Base-by-base conservation (phyloP, 306 rosid species). In the Trichosanthes cucumerina region DNA sequence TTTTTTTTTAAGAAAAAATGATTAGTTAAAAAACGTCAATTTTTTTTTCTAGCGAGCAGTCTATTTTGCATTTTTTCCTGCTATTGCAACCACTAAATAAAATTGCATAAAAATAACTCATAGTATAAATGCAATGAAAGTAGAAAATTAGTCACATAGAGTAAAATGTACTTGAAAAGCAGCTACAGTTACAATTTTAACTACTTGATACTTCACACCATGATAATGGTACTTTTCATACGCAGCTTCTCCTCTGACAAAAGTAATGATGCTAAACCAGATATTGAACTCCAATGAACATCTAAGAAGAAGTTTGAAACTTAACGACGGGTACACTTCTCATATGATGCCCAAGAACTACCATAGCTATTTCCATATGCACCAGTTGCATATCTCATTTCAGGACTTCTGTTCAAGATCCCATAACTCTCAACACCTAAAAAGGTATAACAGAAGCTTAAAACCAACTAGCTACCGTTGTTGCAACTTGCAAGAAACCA, bases 361-460 rank as follows among this genome's bases (percentile, higher is more conserved):
- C 81, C 74, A 56, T 80, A 80, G 50, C 79, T 75, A 81, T 49
- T 70, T 21, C 79, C 83, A 81, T 76, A 84, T 18, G 75, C 63
- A 80, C 76, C 78, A 73, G 79, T 76, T 33, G 81, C 65, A 76
- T 83, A 81, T 82, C 91, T 82, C 80, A 49, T 78, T 62, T 83
- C 87, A 16, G 80, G 87, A 74, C 86, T 79, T 82, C 86, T 82
- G 74, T 80, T 81, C 80, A 85, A 60, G 83, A 62, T 53, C 58
- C 87, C 87, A 59, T 83, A 83, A 70, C 75, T 80, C 70, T 80
- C 43, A 10, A 81, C 79, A 81, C 89, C 88, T 85, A 82, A 38
- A 75, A 60, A 80, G 56, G 77, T 62, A 72, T 15, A 75, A 34
- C 19, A 53, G 77, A 80, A 59, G 65, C 60, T 69, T 82, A 47